phyloP scores from a whole-genome alignment of 2,329 filamentous ascomycete species.

The Colletotrichum liriopes region DNA sequence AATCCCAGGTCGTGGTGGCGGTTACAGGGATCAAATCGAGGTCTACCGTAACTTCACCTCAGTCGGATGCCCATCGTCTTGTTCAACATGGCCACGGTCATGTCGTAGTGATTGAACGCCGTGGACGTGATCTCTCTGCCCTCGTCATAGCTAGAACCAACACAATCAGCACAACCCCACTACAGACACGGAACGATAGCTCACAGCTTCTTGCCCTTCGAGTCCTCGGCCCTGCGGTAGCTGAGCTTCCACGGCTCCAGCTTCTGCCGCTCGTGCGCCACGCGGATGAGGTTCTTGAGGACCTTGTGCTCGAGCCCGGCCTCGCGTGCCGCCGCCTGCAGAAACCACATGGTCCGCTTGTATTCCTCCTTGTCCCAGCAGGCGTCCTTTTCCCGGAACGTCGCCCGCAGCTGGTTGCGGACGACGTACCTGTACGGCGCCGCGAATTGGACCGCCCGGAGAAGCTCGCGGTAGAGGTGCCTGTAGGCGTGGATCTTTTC shows the following conservation, averaged over 20 bases:
- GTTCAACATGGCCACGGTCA: conserved; percentile 81
- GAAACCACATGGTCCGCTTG: conserved; percentile 78
- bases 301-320: conserved; percentile 81
- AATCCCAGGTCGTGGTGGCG: not conserved
- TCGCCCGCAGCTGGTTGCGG: conserved; percentile 71
- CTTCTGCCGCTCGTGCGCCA: conserved; percentile 53
- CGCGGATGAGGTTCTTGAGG: conserved; percentile 76
- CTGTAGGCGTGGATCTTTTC: conserved; percentile 78
- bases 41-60: conserved; percentile 55
- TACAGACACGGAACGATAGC: conserved; percentile 13
- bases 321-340: conserved; percentile 74
- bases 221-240: conserved; percentile 11
- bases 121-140: conserved; percentile 45
- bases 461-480: conserved; percentile 74
- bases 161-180: not conserved
- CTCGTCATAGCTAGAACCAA: not conserved
- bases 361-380: conserved; percentile 67
- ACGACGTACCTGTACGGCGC: conserved; percentile 76
- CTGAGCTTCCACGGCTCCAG: conserved; percentile 50
- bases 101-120: conserved; percentile 75
- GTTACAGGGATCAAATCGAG: not conserved
- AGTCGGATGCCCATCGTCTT: conserved; percentile 79
- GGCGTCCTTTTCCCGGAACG: conserved; percentile 68
- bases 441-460: conserved; percentile 82
- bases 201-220: conserved; percentile 43